These are phyloP conservation scores for Fusarium succisae DNA, from an alignment of 2,329 filamentous ascomycete species.

Conservation along the genomic window DNA sequence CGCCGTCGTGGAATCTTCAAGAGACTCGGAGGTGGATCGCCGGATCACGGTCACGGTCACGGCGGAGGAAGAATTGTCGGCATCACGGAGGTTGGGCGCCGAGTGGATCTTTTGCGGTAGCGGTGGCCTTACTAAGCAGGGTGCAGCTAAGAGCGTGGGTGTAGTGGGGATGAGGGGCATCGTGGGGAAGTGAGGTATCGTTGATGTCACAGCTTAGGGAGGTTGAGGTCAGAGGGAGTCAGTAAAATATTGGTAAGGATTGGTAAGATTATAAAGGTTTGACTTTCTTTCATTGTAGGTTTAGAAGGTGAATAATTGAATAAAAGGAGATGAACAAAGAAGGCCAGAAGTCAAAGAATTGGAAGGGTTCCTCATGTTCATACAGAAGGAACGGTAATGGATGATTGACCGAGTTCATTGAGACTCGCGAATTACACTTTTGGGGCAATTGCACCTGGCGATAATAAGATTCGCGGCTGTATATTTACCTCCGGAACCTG, in stretches of 20 bases:
- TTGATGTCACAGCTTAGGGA: constrained; percentile 15
- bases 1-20: constrained; percentile 1
- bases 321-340: not conserved
- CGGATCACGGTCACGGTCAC: constrained; percentile 1
- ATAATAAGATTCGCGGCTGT: not conserved
- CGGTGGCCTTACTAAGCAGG: constrained; percentile 33
- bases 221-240: not conserved
- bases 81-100: constrained; percentile 2
- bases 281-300: not conserved
- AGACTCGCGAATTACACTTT: not conserved
- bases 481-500: not conserved
- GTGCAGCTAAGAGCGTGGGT: not conserved
- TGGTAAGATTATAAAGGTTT: constrained; percentile 5
- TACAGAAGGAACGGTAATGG: not conserved
- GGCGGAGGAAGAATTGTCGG: constrained; percentile 19
- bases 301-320: not conserved
- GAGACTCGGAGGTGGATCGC: constrained; percentile 20
- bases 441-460: not conserved
- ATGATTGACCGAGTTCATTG: not conserved
- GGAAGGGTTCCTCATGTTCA: not conserved
- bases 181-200: not conserved
- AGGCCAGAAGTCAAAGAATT: not conserved
- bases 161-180: constrained; percentile 31
- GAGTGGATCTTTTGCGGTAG: constrained; percentile 18
- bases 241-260: constrained; percentile 3